Evolutionary conservation across 2,329 filamentous ascomycete genomes (phyloP).

Genomic region (Trichoderma atrobrunneum): DNA sequence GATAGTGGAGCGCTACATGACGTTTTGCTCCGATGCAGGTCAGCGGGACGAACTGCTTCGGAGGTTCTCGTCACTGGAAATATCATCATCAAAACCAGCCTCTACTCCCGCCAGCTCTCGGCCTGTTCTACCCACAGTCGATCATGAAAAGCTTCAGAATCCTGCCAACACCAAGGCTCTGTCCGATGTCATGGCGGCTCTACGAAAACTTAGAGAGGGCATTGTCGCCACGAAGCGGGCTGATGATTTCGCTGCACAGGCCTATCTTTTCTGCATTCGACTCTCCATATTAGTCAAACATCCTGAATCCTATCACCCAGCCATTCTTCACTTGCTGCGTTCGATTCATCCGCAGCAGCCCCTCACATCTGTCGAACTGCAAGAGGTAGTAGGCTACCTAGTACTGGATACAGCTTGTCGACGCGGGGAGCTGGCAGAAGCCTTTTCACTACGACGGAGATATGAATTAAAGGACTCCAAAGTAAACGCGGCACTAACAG

Average conservation of each 20-base stretch:
- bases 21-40: conserved; percentile 74
- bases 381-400: conserved; percentile 76
- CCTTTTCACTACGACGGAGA: conserved; percentile 62
- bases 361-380: conserved; percentile 68
- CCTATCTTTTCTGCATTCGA: conserved; percentile 88
- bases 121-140: not conserved
- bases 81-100: conserved; percentile 12
- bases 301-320: conserved; percentile 86
- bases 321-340: conserved; percentile 74
- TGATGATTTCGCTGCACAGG: conserved; percentile 81
- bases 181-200: conserved; percentile 71
- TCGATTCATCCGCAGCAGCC: conserved; percentile 65
- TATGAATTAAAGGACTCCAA: conserved; percentile 65
- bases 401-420: conserved; percentile 88
- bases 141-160: conserved; percentile 22
- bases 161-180: conserved; percentile 59
- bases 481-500: conserved; percentile 65
- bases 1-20: conserved; percentile 85
- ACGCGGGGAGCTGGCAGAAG: conserved; percentile 69
- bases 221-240: conserved; percentile 74
- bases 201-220: conserved; percentile 89
- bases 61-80: conserved; percentile 65
- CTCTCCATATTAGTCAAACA: conserved; percentile 77
- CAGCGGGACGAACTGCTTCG: conserved; percentile 70
- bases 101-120: not conserved